Evolutionary conservation across 257 asterid species (phyloP).

Genomic region (Solanum sparsipilum): DNA sequence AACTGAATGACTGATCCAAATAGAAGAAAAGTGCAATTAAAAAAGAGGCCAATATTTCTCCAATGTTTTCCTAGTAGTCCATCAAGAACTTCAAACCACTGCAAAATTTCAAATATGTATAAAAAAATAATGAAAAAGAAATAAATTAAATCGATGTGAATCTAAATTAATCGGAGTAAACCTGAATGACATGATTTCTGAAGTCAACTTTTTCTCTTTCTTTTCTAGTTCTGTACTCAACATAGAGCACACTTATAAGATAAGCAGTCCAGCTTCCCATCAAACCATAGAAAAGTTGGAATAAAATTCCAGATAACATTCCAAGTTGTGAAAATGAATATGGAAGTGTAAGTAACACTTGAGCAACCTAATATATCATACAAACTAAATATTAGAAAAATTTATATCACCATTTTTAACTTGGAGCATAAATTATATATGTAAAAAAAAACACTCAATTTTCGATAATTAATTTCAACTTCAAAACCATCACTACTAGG

Average conservation of each 20-base stretch:
- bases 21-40: slow-evolving; percentile 90
- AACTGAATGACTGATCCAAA: slow-evolving; percentile 93
- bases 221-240: slow-evolving; percentile 79
- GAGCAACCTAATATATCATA: slow-evolving; percentile 51
- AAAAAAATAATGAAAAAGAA: neutral
- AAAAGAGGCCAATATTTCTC: slow-evolving; percentile 80
- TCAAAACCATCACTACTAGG: neutral
- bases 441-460: neutral
- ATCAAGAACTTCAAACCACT: slow-evolving; percentile 97
- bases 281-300: slow-evolving; percentile 70
- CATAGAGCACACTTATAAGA: slow-evolving; percentile 67
- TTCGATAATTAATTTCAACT: neutral
- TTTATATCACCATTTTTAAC: neutral
- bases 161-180: neutral
- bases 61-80: slow-evolving; percentile 83
- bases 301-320: slow-evolving; percentile 58
- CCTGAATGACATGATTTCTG: slow-evolving; percentile 87
- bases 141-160: neutral
- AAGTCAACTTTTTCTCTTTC: slow-evolving; percentile 88
- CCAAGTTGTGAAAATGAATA: slow-evolving; percentile 91
- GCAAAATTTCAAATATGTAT: neutral
- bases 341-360: slow-evolving; percentile 78
- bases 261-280: slow-evolving; percentile 95
- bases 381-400: neutral
- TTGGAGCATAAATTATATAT: neutral